phyloP scores from a whole-genome alignment of 192 early-diverging fungal species.

The Umbelopsis ramanniana region DNA sequence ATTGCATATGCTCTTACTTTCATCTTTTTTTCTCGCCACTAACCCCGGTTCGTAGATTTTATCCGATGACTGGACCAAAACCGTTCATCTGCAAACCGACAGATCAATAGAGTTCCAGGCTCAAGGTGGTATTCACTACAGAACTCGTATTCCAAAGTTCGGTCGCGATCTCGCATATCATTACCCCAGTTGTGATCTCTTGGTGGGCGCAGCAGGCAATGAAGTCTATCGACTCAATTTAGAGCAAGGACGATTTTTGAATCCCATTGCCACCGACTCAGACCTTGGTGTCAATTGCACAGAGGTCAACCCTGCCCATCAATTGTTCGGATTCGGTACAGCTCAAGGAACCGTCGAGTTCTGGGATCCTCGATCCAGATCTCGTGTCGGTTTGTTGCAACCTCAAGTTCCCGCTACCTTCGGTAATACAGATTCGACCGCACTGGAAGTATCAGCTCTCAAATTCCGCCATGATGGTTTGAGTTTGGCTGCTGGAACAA shows the following conservation, averaged over 20 bases:
- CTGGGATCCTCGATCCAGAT: slow-evolving; percentile 89
- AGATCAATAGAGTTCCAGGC: slow-evolving; percentile 92
- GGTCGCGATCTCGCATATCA: slow-evolving; percentile 93
- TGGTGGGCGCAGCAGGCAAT: slow-evolving; percentile 75
- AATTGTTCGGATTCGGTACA: slow-evolving; percentile 90
- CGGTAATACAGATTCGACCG: slow-evolving; percentile 33
- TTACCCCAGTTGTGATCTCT: slow-evolving; percentile 88
- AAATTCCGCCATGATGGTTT: slow-evolving; percentile 88
- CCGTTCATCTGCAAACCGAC: slow-evolving; percentile 89
- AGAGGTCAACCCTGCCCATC: slow-evolving; percentile 89
- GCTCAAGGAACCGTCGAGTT: slow-evolving; percentile 90
- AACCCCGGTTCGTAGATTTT: slow-evolving; percentile 58
- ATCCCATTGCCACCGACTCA: slow-evolving; percentile 73
- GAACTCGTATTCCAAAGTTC: slow-evolving; percentile 93
- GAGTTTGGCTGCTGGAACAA: slow-evolving; percentile 84
- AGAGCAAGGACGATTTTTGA: slow-evolving; percentile 91
- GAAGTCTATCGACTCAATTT: slow-evolving; percentile 94
- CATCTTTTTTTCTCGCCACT: neutral
- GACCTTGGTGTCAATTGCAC: slow-evolving; percentile 69
- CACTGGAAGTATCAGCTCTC: slow-evolving; percentile 74
- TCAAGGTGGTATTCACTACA: slow-evolving; percentile 94
- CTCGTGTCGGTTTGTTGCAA: slow-evolving; percentile 73
- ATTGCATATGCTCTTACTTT: neutral
- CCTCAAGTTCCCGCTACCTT: slow-evolving; percentile 51
- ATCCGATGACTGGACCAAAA: slow-evolving; percentile 98